A percentile compares a stretch with the other conserved stretches of the same genome.
These are phyloP conservation scores for Tagetes patula DNA, from an alignment of 129 eudicot genomes.

Conservation along the genomic window DNA sequence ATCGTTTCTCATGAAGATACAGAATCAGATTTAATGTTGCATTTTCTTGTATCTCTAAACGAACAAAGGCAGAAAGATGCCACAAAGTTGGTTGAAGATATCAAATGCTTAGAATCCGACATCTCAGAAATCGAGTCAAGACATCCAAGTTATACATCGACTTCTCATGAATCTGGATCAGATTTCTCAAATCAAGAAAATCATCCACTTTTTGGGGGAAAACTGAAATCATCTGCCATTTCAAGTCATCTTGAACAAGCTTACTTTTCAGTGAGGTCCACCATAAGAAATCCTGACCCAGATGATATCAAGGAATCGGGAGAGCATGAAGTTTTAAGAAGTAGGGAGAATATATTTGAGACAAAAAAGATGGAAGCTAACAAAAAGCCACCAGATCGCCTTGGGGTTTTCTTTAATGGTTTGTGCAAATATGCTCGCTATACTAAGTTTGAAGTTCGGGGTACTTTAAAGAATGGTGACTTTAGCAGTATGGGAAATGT, in stretches of 20 bases:
- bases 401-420: slow-evolving; percentile 80
- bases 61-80: slow-evolving; percentile 69
- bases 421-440: slow-evolving; percentile 95
- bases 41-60: slow-evolving; percentile 62
- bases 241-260: slow-evolving; percentile 77
- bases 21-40: slow-evolving; percentile 68
- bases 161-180: neutral
- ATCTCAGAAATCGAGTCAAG: slow-evolving; percentile 67
- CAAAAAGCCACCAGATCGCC: slow-evolving; percentile 42
- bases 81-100: slow-evolving; percentile 54
- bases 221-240: slow-evolving; percentile 25
- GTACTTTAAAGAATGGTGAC: slow-evolving; percentile 75
- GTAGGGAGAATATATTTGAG: slow-evolving; percentile 40
- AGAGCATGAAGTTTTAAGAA: slow-evolving; percentile 53
- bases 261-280: slow-evolving; percentile 74
- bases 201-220: slow-evolving; percentile 20
- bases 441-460: slow-evolving; percentile 66
- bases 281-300: slow-evolving; percentile 31
- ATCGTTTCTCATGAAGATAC: slow-evolving; percentile 58
- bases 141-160: slow-evolving; percentile 25
- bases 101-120: slow-evolving; percentile 69
- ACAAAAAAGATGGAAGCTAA: slow-evolving; percentile 34
- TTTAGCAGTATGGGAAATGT: slow-evolving; percentile 74
- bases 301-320: slow-evolving; percentile 27
- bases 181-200: neutral